phyloP scores from a whole-genome alignment of 2,329 filamentous ascomycete genomes.

The Fusarium marasasianum region DNA sequence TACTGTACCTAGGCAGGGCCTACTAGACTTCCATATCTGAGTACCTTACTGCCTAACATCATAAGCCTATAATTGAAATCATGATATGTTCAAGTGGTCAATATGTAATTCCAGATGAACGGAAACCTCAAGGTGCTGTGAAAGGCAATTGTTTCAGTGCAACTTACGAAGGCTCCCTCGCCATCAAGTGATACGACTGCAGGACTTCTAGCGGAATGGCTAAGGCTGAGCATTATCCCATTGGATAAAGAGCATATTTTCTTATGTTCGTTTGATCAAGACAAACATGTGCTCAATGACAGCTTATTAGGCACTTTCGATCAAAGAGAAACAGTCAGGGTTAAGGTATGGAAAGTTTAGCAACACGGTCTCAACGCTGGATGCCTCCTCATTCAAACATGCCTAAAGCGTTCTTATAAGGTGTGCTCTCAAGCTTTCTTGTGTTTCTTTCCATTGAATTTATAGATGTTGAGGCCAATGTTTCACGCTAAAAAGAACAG shows the following conservation, averaged over 20 bases:
- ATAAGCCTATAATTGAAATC: not conserved
- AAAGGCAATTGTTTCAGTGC: not conserved
- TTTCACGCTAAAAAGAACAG: constrained; percentile 35
- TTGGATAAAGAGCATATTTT: not conserved
- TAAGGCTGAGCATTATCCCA: not conserved
- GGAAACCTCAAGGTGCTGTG: not conserved
- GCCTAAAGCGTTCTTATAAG: not conserved
- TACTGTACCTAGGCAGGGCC: not conserved
- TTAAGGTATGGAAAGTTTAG: not conserved
- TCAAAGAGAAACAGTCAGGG: not conserved
- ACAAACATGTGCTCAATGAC: not conserved
- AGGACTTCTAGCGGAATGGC: not conserved
- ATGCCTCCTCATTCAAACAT: not conserved
- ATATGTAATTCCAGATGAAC: not conserved
- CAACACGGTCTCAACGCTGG: not conserved
- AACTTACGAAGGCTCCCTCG: not conserved
- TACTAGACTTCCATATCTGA: not conserved
- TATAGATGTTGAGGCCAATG: not conserved
- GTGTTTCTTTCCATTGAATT: not conserved
- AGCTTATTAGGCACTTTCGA: not conserved
- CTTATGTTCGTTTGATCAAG: not conserved
- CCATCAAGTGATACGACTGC: not conserved
- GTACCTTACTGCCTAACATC: not conserved
- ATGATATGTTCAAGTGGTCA: not conserved
- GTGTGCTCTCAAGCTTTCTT: not conserved